These are phyloP conservation scores for Veloboletus limbatus DNA, from an alignment of 1,284 basidiomycete genomes.

Conservation along the genomic window DNA sequence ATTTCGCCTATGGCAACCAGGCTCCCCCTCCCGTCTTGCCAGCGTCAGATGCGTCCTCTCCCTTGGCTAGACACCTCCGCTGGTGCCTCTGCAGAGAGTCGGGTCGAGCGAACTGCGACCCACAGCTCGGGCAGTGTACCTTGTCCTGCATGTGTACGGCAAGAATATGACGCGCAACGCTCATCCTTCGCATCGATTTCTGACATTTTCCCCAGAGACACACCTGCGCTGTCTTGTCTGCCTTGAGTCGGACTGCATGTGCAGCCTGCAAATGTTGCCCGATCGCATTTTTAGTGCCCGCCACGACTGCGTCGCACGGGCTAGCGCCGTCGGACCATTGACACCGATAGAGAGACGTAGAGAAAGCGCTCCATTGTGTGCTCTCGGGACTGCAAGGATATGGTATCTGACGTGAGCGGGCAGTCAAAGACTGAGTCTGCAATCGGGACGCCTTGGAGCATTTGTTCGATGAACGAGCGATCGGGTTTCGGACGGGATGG, in stretches of 20 bases:
- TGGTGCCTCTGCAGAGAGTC: slow-evolving; percentile 28
- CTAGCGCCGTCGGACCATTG: slow-evolving; percentile 8
- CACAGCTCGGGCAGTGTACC: slow-evolving; percentile 17
- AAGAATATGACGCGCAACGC: slow-evolving; percentile 25
- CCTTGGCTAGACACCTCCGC: slow-evolving; percentile 10
- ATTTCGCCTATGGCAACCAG: not conserved
- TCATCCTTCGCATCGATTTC: slow-evolving; percentile 24
- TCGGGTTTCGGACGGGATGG: not conserved
- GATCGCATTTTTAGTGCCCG: slow-evolving; percentile 15
- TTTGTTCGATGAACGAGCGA: not conserved
- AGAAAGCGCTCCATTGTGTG: not conserved
- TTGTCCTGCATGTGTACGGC: slow-evolving; percentile 21
- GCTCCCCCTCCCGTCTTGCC: not conserved
- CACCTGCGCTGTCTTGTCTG: slow-evolving; percentile 1
- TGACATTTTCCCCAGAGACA: slow-evolving; percentile 19
- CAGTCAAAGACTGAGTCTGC: not conserved
- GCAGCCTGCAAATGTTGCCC: slow-evolving; percentile 9
- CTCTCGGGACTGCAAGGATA: not conserved
- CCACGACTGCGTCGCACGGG: slow-evolving; percentile 3
- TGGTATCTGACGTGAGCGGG: slow-evolving; percentile 7
- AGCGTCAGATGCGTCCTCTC: not conserved
- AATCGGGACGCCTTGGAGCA: not conserved
- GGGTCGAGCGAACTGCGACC: slow-evolving; percentile 18
- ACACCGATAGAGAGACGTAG: slow-evolving; percentile 2
- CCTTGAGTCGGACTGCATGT: slow-evolving; percentile 10